Conservation (phyloP, 2,329 filamentous ascomycete species). For the Triangularia setosa region DNA sequence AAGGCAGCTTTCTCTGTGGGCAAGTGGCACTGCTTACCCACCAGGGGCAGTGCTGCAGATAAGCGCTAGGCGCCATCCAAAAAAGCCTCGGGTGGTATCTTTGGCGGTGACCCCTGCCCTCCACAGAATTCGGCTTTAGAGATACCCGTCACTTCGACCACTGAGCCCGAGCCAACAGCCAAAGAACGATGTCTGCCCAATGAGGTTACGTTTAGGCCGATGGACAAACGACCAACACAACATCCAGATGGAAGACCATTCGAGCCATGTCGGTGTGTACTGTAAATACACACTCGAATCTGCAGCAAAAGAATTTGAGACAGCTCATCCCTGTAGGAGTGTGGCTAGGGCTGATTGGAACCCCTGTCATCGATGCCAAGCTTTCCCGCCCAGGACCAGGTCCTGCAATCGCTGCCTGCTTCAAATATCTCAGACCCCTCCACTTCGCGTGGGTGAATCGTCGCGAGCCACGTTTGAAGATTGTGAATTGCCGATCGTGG, state of each 20-base stretch:
- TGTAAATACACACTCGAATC: background rate
- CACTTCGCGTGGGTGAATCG: background rate
- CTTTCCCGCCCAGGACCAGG: background rate
- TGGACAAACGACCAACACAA: background rate
- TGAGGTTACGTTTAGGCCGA: background rate
- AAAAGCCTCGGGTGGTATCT: background rate
- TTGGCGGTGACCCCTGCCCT: background rate
- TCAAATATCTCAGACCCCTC: constrained; percentile 2
- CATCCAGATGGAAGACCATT: background rate
- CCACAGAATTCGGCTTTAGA: background rate
- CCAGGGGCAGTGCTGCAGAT: constrained; percentile 1
- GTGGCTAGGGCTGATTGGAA: constrained; percentile 1
- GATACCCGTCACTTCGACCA: background rate
- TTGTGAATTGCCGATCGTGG: background rate
- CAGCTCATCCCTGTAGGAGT: background rate
- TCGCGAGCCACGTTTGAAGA: background rate
- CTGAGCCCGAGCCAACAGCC: background rate
- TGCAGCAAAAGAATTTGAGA: background rate
- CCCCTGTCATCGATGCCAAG: background rate
- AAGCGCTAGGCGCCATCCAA: constrained; percentile 2
- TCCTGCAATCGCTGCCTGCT: background rate
- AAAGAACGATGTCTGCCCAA: background rate
- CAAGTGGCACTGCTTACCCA: constrained; percentile 6
- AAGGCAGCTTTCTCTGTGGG: background rate
- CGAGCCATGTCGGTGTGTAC: background rate